These are phyloP conservation scores for Clausena lansium DNA, from an alignment of 345 rosid genomes.

Conservation along the genomic window DNA sequence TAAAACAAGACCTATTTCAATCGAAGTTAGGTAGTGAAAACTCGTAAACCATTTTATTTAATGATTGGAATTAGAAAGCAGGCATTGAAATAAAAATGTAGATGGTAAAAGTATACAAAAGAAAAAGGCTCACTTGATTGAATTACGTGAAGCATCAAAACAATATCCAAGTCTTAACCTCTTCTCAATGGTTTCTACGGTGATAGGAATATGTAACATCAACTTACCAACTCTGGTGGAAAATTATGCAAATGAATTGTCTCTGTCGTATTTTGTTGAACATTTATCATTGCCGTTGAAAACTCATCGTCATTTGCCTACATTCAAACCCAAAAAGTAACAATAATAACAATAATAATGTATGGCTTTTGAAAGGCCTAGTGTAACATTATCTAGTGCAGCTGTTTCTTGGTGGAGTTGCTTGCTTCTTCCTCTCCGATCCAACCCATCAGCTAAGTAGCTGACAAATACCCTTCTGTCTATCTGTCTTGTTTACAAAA, in stretches of 20 bases:
- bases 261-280: slow-evolving; percentile 3
- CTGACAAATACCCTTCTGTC: neutral
- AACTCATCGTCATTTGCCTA: neutral
- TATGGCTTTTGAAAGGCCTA: neutral
- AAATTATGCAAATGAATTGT: slow-evolving; percentile 4
- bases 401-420: slow-evolving; percentile 19
- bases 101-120: no score
- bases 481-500: neutral
- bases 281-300: neutral
- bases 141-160: no score
- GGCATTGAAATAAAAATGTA: no score
- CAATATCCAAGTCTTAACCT: neutral
- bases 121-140: neutral
- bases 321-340: neutral
- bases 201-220: neutral
- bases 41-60: no score
- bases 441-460: neutral
- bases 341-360: neutral
- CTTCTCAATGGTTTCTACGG: neutral
- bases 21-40: no score
- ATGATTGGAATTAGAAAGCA: no score
- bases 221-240: neutral
- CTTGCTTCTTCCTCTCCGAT: neutral
- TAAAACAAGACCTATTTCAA: no score
- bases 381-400: neutral